Evolutionary conservation across 805 yeast genomes (phyloP), one percentile per base, ranked within the genome.

Genomic region (Candida qinlingensis): DNA sequence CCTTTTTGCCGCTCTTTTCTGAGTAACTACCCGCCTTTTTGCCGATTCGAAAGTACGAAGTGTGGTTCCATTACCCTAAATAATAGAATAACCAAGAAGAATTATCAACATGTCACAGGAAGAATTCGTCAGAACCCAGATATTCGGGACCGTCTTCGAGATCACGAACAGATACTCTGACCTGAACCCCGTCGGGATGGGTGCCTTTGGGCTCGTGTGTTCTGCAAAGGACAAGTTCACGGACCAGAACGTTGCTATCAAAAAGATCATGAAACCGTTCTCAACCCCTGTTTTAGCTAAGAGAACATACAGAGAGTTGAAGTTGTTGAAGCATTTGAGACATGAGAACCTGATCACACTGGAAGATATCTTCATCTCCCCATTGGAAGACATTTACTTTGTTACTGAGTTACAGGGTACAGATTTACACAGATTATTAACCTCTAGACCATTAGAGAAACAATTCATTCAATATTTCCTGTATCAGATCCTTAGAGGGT

Each of bases 121-220:
- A 47, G 59, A 59, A 49, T 58, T 55, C 19, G 47, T 53, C 27
- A 55, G 96, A 70, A 88, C 96, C 7, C 96, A 91, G 66, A 91
- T 91, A 53, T 91, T 91, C 62, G 97, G 97, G 44, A 91, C 98
- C 2, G 92, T 91, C 41, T 91, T 91, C 64, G 97, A 91, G 68
- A 88, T 90, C 54, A 91, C 97, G 39, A 83, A 80, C 60, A 72
- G 97, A 55, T 94, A 94, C 70, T 79, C 87, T 4, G 96, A 92
- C 63, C 76, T 94, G 53, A 92, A 90, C 62, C 99, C 99, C 2
- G 97, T 94, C 44, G 99, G 99, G 0, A 94, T 94, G 99, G 99
- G 99, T 28, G 99, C 99, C 7, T 94, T 94, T 65, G 99, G 99
- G 5, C 76, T 94, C 19, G 99, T 94, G 37, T 94, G 99, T 65